phyloP scores from a whole-genome alignment of 208 protist genomes.

The Porcisia hertigi region DNA sequence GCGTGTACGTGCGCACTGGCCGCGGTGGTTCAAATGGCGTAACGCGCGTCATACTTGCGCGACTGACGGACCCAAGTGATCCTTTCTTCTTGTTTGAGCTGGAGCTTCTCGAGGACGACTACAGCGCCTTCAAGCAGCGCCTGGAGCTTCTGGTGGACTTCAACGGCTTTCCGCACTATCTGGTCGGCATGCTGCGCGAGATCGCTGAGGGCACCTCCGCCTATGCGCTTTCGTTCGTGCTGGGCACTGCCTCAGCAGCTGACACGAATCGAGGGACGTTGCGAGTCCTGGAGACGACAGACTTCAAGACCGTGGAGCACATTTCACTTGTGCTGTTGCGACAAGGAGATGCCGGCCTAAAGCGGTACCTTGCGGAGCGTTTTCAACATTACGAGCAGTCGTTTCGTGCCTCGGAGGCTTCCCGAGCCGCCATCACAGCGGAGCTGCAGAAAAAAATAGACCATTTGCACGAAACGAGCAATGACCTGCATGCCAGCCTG shows the following conservation, averaged over 20 bases:
- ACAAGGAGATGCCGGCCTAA: conserved; percentile 83
- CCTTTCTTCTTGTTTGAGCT: conserved; percentile 88
- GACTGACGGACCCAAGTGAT: conserved; percentile 76
- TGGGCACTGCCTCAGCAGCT: conserved; percentile 14
- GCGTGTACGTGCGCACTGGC: conserved; percentile 30
- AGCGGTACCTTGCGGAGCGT: conserved; percentile 80
- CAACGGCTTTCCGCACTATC: conserved; percentile 71
- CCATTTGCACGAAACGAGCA: conserved; percentile 9
- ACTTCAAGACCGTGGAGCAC: conserved; percentile 85
- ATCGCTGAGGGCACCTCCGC: conserved; percentile 45
- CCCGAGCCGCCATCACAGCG: conserved; percentile 21
- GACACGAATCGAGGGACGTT: conserved; percentile 47
- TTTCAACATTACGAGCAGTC: conserved; percentile 73
- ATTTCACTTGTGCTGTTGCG: conserved; percentile 72
- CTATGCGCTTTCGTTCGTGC: conserved; percentile 54
- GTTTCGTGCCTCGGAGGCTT: conserved; percentile 29
- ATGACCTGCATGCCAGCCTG: conserved; percentile 6
- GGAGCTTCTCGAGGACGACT: conserved; percentile 85
- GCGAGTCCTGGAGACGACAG: conserved; percentile 71
- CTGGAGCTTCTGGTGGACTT: conserved; percentile 88
- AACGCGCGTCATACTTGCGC: conserved; percentile 51
- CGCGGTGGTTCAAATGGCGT: conserved; percentile 46
- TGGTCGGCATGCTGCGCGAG: conserved; percentile 65
- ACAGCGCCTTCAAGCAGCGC: conserved; percentile 73
- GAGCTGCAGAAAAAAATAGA: conserved; percentile 43